A percentile compares a stretch with the other conserved stretches of the same genome.
These are phyloP conservation scores for Aspergillus quadrilineatus DNA, from an alignment of 2,329 filamentous ascomycete species.

Conservation along the genomic window DNA sequence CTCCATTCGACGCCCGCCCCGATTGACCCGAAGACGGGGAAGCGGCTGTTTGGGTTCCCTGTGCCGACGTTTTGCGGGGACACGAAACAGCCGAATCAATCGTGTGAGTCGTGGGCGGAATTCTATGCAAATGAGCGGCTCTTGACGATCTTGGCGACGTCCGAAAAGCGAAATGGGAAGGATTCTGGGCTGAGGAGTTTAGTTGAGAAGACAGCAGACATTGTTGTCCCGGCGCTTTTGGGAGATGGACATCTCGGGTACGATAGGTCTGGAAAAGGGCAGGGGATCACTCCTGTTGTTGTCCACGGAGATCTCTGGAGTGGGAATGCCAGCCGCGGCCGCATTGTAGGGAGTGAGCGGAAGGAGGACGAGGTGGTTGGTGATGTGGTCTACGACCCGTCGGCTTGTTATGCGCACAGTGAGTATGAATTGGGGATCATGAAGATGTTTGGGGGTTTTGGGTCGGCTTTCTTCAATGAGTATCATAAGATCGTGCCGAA, in stretches of 20 bases:
- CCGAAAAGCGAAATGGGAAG: slow-evolving; percentile 60
- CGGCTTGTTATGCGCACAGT: slow-evolving; percentile 76
- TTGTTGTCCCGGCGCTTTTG: slow-evolving; percentile 74
- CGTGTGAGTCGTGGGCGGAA: slow-evolving; percentile 71
- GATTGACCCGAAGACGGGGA: slow-evolving; percentile 25
- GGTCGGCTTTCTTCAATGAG: slow-evolving; percentile 67
- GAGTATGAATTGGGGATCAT: slow-evolving; percentile 94
- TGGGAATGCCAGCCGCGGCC: slow-evolving; percentile 72
- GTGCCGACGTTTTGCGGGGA: slow-evolving; percentile 83
- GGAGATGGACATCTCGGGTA: slow-evolving; percentile 64
- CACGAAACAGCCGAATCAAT: slow-evolving; percentile 77
- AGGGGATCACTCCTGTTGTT: slow-evolving; percentile 70
- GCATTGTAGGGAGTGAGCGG: slow-evolving; percentile 51
- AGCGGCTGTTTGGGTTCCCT: slow-evolving; percentile 75
- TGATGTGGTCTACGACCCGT: slow-evolving; percentile 80
- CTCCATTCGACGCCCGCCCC: slow-evolving; percentile 76
- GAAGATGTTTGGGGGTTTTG: slow-evolving; percentile 94
- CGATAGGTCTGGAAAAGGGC: slow-evolving; percentile 40
- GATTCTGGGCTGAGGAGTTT: slow-evolving; percentile 62
- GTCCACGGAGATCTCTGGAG: slow-evolving; percentile 94
- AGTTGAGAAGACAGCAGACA: slow-evolving; percentile 62
- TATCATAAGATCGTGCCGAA: slow-evolving; percentile 75
- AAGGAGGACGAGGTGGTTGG: slow-evolving; percentile 53
- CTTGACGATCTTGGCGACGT: slow-evolving; percentile 60
- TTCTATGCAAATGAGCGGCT: slow-evolving; percentile 81